Percentiles rank a stretch among this genome's conserved stretches.
phyloP scores from a whole-genome alignment of 495 filamentous ascomycete genomes.

The Ascodesmis nigricans region DNA sequence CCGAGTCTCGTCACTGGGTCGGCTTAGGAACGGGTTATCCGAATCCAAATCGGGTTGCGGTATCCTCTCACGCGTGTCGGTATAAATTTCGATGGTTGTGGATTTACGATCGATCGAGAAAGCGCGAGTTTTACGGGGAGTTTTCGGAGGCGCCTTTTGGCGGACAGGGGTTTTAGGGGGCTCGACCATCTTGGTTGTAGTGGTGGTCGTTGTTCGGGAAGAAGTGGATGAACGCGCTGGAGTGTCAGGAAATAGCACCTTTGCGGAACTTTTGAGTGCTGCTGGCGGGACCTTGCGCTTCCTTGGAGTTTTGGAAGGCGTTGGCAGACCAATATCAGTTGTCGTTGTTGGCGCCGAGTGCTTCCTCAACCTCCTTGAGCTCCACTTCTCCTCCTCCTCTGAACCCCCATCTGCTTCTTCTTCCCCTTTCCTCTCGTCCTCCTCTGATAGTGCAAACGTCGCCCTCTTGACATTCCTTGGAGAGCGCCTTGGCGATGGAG shows the following conservation, averaged over 20 bases:
- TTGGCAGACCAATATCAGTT: conserved; percentile 43
- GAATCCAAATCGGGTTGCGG: conserved; percentile 41
- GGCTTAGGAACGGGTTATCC: conserved; percentile 57
- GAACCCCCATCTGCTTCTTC: conserved; percentile 2
- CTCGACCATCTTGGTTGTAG: too few relatives aligned
- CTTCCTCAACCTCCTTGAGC: conserved; percentile 14
- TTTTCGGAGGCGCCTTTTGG: too few relatives aligned
- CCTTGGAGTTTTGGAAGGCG: conserved; percentile 76
- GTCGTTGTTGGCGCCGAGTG: conserved; percentile 5
- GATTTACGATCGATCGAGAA: too few relatives aligned
- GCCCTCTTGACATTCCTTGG: conserved; percentile 35
- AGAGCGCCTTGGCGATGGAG: conserved; percentile 30
- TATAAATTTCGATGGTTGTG: too few relatives aligned
- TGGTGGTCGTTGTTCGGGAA: too few relatives aligned
- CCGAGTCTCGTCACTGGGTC: conserved; percentile 20
- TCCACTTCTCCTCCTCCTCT: too few relatives aligned
- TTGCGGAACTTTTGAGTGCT: conserved; percentile 41
- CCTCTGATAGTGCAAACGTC: conserved; percentile 35
- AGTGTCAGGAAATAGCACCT: conserved; percentile 46
- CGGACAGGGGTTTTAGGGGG: too few relatives aligned
- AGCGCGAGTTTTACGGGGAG: too few relatives aligned
- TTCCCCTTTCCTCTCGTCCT: conserved; percentile 1
- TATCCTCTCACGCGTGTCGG: conserved; percentile 67
- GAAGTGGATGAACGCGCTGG: too few relatives aligned
- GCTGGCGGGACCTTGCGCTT: conserved; percentile 30